Evolutionary conservation across 148 eudicot species (phyloP).

Genomic region (Chenopodium album): DNA sequence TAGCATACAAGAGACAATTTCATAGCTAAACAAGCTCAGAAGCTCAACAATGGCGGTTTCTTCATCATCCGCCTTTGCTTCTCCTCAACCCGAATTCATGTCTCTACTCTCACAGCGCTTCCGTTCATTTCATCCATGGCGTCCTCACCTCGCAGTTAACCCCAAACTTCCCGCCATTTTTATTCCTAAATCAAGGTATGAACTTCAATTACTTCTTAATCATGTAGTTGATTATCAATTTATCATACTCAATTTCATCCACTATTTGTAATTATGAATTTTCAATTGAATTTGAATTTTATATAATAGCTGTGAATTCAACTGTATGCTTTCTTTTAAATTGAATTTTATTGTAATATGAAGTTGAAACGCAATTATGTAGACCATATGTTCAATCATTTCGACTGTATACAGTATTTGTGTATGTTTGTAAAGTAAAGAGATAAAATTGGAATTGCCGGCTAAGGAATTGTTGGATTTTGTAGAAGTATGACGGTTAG

Average conservation of each 20-base stretch:
- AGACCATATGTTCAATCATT: too few species aligned
- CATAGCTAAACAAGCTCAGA: not conserved
- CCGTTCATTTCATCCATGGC: not conserved
- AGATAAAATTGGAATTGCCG: too few species aligned
- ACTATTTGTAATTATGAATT: not conserved
- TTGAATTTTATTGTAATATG: too few species aligned
- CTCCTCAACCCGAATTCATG: conserved; percentile 2
- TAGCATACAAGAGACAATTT: not conserved
- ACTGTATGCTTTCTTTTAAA: not conserved
- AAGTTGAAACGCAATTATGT: too few species aligned
- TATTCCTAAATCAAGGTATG: conserved; percentile 1
- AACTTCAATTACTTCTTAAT: not conserved
- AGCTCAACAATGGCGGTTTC: conserved; percentile 6
- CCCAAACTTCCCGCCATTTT: conserved; percentile 23
- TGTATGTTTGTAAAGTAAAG: too few species aligned
- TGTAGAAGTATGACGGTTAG: conserved; percentile 20
- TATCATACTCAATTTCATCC: not conserved
- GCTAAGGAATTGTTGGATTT: not conserved
- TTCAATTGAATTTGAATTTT: not conserved
- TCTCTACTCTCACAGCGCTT: not conserved
- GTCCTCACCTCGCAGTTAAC: not conserved
- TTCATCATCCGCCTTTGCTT: not conserved
- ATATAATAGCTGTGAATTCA: too few species aligned
- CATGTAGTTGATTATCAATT: not conserved
- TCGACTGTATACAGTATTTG: too few species aligned